These are phyloP conservation scores for Cryptosporidium baileyi DNA, from an alignment of 169 alveolate species.

Conservation along the genomic window DNA sequence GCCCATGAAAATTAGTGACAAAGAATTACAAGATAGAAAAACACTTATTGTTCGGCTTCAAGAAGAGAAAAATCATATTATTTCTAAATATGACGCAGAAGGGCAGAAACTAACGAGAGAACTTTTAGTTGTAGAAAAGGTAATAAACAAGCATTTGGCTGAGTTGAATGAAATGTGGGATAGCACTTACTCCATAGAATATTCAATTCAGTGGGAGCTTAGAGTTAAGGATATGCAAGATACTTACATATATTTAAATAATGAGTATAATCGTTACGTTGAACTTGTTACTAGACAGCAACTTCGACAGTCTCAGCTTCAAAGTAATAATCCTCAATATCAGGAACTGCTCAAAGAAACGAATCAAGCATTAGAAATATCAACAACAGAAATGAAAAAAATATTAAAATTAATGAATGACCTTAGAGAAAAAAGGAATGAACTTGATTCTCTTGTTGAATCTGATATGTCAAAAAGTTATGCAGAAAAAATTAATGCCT, in stretches of 20 bases:
- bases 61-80: slow-evolving; percentile 49
- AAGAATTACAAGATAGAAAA: slow-evolving; percentile 56
- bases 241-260: slow-evolving; percentile 29
- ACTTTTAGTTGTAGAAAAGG: slow-evolving; percentile 41
- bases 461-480: slow-evolving; percentile 59
- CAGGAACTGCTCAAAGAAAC: slow-evolving; percentile 46
- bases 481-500: slow-evolving; percentile 30
- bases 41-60: slow-evolving; percentile 31
- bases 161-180: slow-evolving; percentile 70
- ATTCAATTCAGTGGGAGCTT: slow-evolving; percentile 65
- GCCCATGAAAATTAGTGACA: slow-evolving; percentile 33
- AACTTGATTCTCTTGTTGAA: slow-evolving; percentile 48
- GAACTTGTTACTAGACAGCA: slow-evolving; percentile 60
- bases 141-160: slow-evolving; percentile 24
- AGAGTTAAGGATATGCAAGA: slow-evolving; percentile 65
- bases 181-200: slow-evolving; percentile 48
- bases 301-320: slow-evolving; percentile 59
- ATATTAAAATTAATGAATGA: slow-evolving; percentile 46
- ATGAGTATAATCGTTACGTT: slow-evolving; percentile 37
- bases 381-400: slow-evolving; percentile 60
- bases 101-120: slow-evolving; percentile 33
- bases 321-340: slow-evolving; percentile 32
- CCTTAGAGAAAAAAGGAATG: slow-evolving; percentile 59
- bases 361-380: slow-evolving; percentile 27
- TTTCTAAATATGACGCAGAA: slow-evolving; percentile 33